These are phyloP conservation scores for Achaetomium macrosporum DNA, from an alignment of 2,329 filamentous ascomycete genomes.

Conservation along the genomic window DNA sequence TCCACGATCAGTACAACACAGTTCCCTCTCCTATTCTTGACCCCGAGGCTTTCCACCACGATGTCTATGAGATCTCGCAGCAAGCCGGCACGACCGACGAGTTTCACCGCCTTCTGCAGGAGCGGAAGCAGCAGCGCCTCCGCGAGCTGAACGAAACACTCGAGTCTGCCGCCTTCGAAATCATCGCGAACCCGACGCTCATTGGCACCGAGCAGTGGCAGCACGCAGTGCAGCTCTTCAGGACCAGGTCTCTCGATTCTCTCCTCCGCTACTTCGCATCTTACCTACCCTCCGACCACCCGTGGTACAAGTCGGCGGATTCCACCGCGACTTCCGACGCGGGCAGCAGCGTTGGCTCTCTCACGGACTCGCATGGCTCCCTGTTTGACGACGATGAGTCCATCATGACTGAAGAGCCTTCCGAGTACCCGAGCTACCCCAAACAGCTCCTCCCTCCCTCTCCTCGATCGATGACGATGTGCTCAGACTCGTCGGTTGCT, in stretches of 20 bases:
- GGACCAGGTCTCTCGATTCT: constrained; percentile 53
- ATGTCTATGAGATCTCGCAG: constrained; percentile 53
- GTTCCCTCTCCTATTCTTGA: constrained; percentile 51
- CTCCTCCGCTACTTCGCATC: constrained; percentile 55
- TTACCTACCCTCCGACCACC: constrained; percentile 48
- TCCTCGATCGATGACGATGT: constrained; percentile 46
- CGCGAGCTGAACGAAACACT: constrained; percentile 50
- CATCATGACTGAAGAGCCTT: constrained; percentile 42
- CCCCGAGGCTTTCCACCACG: constrained; percentile 55
- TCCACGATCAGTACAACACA: constrained; percentile 57
- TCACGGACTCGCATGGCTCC: constrained; percentile 27
- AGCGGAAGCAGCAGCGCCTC: constrained; percentile 49
- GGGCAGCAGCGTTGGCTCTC: constrained; percentile 35
- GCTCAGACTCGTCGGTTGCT: constrained; percentile 38
- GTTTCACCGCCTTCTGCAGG: constrained; percentile 49
- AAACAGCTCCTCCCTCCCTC: constrained; percentile 38
- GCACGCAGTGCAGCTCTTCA: constrained; percentile 52
- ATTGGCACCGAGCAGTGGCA: constrained; percentile 56
- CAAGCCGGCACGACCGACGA: constrained; percentile 45
- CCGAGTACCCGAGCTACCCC: constrained; percentile 28
- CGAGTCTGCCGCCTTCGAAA: constrained; percentile 53
- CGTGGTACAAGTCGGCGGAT: constrained; percentile 35
- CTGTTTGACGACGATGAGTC: constrained; percentile 39
- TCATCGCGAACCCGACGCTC: constrained; percentile 53
- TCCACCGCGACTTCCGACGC: constrained; percentile 34